Conservation (phyloP, 345 rosid genomes). For the Conringia planisiliqua region DNA sequence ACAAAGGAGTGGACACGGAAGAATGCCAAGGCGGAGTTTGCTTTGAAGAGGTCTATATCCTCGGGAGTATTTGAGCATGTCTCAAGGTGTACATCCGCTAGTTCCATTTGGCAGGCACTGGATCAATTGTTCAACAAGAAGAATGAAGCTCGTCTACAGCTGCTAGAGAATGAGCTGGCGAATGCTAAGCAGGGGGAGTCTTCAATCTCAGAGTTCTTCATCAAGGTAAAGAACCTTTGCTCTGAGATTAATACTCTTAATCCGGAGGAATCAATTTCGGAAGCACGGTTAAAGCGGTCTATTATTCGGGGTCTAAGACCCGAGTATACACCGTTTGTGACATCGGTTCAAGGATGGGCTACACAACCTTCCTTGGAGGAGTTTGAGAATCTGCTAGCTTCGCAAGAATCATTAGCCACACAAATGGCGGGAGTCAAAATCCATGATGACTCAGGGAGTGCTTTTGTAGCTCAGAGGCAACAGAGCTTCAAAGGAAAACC, state of each 20-base stretch:
- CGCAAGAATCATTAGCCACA: not conserved
- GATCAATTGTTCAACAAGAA: not conserved
- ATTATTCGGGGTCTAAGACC: not conserved
- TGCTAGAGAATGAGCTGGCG: not conserved
- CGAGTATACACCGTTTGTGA: not conserved
- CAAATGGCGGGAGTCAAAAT: not conserved
- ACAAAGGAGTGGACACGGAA: not conserved
- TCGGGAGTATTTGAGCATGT: not conserved
- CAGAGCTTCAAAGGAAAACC: not conserved
- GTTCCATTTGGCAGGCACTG: too few species aligned
- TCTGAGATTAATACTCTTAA: not conserved
- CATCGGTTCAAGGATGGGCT: not conserved
- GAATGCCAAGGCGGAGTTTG: not conserved
- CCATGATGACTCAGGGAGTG: not conserved
- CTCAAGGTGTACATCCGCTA: too few species aligned
- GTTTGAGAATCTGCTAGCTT: not conserved
- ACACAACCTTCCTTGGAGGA: not conserved
- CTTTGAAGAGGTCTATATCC: too few species aligned
- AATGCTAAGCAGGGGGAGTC: not conserved
- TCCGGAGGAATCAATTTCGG: not conserved
- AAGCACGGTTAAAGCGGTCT: not conserved
- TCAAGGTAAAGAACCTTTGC: not conserved
- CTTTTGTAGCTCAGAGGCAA: not conserved
- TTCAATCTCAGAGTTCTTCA: not conserved
- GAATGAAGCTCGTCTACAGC: not conserved